phyloP scores from a whole-genome alignment of 2,329 filamentous ascomycete genomes.

The Cordyceps farinosa region DNA sequence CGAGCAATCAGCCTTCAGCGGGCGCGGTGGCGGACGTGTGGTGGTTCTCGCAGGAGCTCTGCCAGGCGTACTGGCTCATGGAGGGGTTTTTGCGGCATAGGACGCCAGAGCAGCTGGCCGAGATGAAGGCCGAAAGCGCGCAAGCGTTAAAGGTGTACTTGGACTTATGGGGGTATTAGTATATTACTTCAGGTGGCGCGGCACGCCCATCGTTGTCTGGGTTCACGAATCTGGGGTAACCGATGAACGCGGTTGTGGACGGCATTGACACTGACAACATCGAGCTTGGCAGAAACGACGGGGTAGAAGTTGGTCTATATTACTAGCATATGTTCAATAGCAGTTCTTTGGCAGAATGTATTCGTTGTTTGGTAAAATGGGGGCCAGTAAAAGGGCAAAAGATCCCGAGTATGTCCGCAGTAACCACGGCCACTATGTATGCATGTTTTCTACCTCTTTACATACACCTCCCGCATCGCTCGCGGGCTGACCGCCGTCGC shows the following conservation, averaged over 20 bases:
- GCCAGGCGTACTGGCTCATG: slow-evolving; percentile 15
- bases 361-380: no score
- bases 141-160: neutral
- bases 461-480: slow-evolving; percentile 8
- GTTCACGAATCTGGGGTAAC: neutral
- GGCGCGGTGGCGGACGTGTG: slow-evolving; percentile 10
- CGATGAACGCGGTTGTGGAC: no score
- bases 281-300: no score
- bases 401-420: no score
- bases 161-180: slow-evolving; percentile 10
- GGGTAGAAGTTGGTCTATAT: no score
- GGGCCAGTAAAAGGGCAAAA: no score
- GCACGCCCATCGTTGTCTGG: neutral
- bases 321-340: no score
- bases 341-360: no score
- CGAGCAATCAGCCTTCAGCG: neutral
- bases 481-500: slow-evolving; percentile 16
- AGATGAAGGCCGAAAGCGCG: slow-evolving; percentile 4
- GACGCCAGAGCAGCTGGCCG: neutral
- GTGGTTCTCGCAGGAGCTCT: slow-evolving; percentile 17
- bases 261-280: neutral
- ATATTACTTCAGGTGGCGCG: no score
- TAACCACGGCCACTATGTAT: no score
- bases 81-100: neutral
- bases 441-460: neutral